These are phyloP conservation scores for fission yeast (Schizosaccharomyces pombe) DNA, from an alignment of 805 yeast species.

Conservation along the genomic window DNA sequence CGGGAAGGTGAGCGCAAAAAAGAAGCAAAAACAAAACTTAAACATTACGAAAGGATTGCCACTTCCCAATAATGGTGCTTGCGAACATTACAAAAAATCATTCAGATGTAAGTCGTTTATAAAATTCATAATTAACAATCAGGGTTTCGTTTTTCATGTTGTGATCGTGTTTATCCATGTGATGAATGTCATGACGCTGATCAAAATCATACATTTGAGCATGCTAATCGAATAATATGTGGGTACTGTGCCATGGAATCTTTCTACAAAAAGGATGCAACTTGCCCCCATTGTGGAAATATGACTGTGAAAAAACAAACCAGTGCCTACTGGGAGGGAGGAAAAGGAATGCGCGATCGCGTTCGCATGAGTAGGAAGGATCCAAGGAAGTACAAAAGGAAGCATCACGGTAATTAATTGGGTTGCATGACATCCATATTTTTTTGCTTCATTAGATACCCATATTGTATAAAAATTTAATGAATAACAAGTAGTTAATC, in stretches of 20 bases:
- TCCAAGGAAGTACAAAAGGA: constrained; percentile 18
- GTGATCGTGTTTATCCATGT: constrained; percentile 21
- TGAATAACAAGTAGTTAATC: background rate
- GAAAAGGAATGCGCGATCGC: constrained; percentile 21
- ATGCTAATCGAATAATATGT: constrained; percentile 19
- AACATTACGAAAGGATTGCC: constrained; percentile 19
- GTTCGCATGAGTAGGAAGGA: constrained; percentile 20
- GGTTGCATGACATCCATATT: background rate
- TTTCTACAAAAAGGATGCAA: constrained; percentile 13
- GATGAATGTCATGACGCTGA: constrained; percentile 21
- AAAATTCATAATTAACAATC: background rate
- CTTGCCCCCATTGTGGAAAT: constrained; percentile 18
- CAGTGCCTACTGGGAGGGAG: constrained; percentile 22
- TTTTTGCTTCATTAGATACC: background rate
- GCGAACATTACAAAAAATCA: constrained; percentile 20
- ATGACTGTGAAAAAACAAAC: constrained; percentile 15
- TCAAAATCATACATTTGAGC: constrained; percentile 17
- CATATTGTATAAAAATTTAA: too few species aligned
- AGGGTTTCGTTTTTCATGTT: constrained; percentile 23
- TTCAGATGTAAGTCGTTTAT: constrained; percentile 12
- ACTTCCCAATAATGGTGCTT: constrained; percentile 19
- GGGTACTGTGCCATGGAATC: constrained; percentile 22
- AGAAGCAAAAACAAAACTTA: constrained; percentile 12
- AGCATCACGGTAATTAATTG: background rate
- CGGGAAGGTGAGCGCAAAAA: constrained; percentile 8